These are phyloP conservation scores for Dendrobium officinale DNA, from an alignment of 106 monocot genomes.

Conservation along the genomic window DNA sequence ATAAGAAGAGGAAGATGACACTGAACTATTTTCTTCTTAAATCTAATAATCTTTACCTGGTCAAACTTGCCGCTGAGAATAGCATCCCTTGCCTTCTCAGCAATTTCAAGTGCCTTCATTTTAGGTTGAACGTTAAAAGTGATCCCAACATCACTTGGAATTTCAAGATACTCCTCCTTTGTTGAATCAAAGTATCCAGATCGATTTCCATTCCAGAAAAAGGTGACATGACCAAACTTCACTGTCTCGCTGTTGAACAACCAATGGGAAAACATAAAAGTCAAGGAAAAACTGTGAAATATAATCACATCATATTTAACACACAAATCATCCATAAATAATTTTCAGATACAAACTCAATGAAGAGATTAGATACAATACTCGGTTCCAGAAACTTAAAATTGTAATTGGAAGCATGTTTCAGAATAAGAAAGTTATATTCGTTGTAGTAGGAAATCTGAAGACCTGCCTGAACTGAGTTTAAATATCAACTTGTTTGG, in stretches of 20 bases:
- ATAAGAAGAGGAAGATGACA: neutral
- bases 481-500: neutral
- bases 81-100: conserved; percentile 76
- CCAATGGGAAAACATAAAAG: no score
- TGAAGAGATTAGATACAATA: neutral
- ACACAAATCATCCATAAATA: neutral
- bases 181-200: conserved; percentile 70
- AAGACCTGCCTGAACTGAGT: no score
- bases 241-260: conserved; percentile 58
- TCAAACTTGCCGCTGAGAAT: conserved; percentile 77
- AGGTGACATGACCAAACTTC: conserved; percentile 94
- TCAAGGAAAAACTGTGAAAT: neutral
- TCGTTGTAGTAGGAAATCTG: no score
- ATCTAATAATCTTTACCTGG: conserved; percentile 40
- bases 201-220: conserved; percentile 95
- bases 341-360: neutral
- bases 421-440: no score
- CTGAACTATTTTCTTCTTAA: neutral
- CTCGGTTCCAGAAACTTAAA: neutral
- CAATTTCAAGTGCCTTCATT: conserved; percentile 88
- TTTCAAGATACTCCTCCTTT: conserved; percentile 84
- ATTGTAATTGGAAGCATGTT: no score
- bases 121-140: conserved; percentile 82
- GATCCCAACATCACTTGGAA: conserved; percentile 85
- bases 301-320: neutral